phyloP scores from a whole-genome alignment of 371 early-diverging fungal species.

The Basidiobolus meristosporus region DNA sequence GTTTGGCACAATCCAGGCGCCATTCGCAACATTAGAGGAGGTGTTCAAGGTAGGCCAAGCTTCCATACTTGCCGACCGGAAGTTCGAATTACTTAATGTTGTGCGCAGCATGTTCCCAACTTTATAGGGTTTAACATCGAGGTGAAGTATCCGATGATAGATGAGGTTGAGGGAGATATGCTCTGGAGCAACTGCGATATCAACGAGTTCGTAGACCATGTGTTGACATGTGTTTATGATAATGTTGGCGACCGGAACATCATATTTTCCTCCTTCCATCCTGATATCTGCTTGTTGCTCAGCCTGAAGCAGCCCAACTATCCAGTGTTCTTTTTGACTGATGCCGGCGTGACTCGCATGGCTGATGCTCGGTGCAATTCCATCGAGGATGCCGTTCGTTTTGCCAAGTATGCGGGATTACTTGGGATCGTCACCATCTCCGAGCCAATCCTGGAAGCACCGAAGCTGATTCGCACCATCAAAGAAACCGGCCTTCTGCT shows the following conservation, averaged over 20 bases:
- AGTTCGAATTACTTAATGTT: constrained; percentile 1
- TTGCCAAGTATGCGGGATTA: constrained; percentile 53
- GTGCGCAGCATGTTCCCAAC: constrained; percentile 37
- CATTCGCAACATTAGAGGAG: constrained; percentile 67
- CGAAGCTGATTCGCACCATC: constrained; percentile 47
- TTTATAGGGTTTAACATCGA: constrained; percentile 87
- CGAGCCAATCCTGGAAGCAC: constrained; percentile 58
- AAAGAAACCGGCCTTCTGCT: constrained; percentile 49
- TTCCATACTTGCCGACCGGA: too few species aligned
- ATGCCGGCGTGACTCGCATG: constrained; percentile 54
- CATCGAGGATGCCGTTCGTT: constrained; percentile 61
- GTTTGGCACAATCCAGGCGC: constrained; percentile 49
- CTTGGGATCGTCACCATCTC: constrained; percentile 71
- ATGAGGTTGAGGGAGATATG: constrained; percentile 54
- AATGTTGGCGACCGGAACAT: constrained; percentile 52
- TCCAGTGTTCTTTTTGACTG: constrained; percentile 85
- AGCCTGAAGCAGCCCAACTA: constrained; percentile 65
- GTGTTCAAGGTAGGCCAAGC: constrained; percentile 32
- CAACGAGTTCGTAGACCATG: constrained; percentile 72
- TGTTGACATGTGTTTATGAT: constrained; percentile 57
- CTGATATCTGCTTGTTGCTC: constrained; percentile 67
- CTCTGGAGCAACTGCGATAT: constrained; percentile 39
- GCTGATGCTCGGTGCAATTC: constrained; percentile 74
- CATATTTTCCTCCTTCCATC: constrained; percentile 88
- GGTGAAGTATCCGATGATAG: constrained; percentile 86